Base-by-base conservation (phyloP, 495 filamentous ascomycete species). In the Penicillium cinerascens region DNA sequence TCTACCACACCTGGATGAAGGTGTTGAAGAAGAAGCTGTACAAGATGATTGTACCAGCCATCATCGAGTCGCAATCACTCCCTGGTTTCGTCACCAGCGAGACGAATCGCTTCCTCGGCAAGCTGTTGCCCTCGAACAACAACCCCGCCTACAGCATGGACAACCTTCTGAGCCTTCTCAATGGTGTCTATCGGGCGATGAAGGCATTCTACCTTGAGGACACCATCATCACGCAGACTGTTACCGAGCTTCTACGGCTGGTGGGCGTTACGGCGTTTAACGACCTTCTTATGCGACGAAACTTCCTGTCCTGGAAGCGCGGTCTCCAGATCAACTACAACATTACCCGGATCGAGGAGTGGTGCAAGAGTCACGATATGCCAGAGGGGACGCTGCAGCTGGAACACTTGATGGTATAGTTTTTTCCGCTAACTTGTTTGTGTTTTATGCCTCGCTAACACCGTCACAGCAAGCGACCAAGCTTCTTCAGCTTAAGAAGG, bases 1-100 rank as follows among this genome's bases (percentile, higher is more conserved):
- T 99, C 66, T 99, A 99, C 71, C 95, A 99, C 72, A 99, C 93
- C 10, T 99, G 93, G 93, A 99, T 99, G 93, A 99, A 99, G 78
- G 91, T 96, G 39, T 79, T 99, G 63, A 99, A 99, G 79, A 96
- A 96, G 80, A 96, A 95, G 72, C 79, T 99, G 42, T 88, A 89
- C 60, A 97, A 97, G 79, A 99, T 99, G 93, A 95, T 99, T 63
- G 93, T 99, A 22, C 93, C 93, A 0, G 93, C 93, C 37, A 97
- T 99, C 65, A 97, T 99, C 64, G 93, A 99, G 71, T 97, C 92
- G 21, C 93, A 99, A 67, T 97, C 92, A 8, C 84, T 99, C 48
- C 93, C 93, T 17, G 93, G 93, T 55, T 99, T 99, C 68, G 93
- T 97, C 44, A 99, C 93, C 48, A 97, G 92, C 65, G 93, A 99